These are phyloP conservation scores for Acanthamoeba divionensis DNA, from an alignment of 208 protist genomes.

Conservation along the genomic window DNA sequence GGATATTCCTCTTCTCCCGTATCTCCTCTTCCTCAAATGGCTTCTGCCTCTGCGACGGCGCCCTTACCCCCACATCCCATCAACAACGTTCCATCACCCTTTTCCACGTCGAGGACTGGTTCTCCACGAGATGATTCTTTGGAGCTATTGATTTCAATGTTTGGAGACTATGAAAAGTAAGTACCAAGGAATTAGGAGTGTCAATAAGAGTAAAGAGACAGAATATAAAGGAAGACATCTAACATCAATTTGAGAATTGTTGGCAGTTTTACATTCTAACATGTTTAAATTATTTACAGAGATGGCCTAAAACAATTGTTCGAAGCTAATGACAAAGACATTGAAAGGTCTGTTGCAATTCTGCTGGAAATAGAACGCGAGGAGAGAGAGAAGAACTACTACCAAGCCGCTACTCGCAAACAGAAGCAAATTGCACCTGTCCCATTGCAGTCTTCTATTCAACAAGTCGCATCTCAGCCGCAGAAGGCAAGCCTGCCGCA, in stretches of 20 bases:
- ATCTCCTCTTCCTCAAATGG: neutral
- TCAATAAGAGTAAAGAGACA: neutral
- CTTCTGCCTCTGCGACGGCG: neutral
- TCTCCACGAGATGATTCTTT: neutral
- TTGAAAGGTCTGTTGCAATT: slow-evolving; percentile 23
- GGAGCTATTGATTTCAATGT: slow-evolving; percentile 40
- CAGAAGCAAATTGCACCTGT: too few relatives aligned
- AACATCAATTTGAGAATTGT: too few relatives aligned
- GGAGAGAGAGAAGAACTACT: neutral
- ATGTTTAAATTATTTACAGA: neutral
- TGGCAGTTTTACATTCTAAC: too few relatives aligned
- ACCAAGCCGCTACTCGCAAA: neutral
- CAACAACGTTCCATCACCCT: neutral
- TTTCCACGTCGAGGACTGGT: neutral
- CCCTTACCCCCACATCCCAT: neutral
- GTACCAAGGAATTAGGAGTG: neutral
- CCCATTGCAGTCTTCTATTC: too few relatives aligned
- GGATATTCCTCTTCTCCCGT: neutral
- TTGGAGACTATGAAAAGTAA: neutral
- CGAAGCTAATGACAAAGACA: neutral
- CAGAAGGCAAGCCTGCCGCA: neutral
- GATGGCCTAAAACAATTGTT: neutral
- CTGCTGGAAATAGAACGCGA: slow-evolving; percentile 12
- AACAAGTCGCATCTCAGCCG: too few relatives aligned
- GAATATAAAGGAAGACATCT: too few relatives aligned